These are phyloP conservation scores for Mortierella claussenii DNA, from an alignment of 192 early-diverging fungal species.

Conservation along the genomic window DNA sequence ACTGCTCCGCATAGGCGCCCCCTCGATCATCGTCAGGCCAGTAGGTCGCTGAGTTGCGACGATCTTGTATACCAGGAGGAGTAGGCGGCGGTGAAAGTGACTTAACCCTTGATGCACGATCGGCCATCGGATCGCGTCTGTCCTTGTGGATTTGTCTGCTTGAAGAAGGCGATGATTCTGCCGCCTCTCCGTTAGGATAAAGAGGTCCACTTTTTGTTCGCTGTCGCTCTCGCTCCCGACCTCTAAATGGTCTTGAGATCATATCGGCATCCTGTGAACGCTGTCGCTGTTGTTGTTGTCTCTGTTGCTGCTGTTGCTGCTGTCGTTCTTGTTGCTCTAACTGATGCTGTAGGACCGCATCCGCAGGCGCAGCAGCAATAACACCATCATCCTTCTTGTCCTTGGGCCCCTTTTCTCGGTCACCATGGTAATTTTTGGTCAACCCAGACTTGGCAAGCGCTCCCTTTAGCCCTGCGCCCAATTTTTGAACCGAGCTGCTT, in stretches of 20 bases:
- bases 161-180: no score
- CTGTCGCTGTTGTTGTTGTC: background rate
- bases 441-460: constrained; percentile 20
- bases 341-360: constrained; percentile 27
- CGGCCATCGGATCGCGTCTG: background rate
- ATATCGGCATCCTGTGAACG: background rate
- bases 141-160: no score
- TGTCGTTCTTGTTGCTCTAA: constrained; percentile 13
- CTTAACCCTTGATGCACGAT: constrained; percentile 12
- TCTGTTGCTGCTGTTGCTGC: constrained; percentile 8
- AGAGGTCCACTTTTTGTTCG: constrained; percentile 7
- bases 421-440: constrained; percentile 8
- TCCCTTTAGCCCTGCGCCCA: constrained; percentile 29
- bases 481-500: constrained; percentile 5
- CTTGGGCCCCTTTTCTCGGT: background rate
- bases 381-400: no score
- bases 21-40: constrained; percentile 14
- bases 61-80: constrained; percentile 7
- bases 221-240: constrained; percentile 6
- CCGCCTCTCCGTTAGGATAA: background rate
- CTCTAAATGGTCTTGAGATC: background rate
- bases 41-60: constrained; percentile 2
- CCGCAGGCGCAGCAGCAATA: constrained; percentile 8
- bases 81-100: constrained; percentile 43
- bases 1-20: constrained; percentile 9